Conservation (phyloP, 1,139 yeast genomes). For the Debaryomyces singareniensis region DNA sequence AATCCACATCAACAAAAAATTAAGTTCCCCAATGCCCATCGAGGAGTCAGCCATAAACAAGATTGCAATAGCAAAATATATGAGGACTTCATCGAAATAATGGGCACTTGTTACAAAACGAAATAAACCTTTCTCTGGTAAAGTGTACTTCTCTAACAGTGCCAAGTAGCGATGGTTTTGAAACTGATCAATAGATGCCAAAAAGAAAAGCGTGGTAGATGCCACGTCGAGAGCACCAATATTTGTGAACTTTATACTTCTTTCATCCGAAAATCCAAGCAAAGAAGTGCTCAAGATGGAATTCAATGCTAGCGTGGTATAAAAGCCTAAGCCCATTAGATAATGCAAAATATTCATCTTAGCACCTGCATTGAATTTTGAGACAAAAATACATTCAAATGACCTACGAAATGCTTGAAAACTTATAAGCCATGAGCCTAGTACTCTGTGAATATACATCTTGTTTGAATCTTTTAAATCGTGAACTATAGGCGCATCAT, state of each 20-base stretch:
- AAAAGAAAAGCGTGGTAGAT: slow-evolving; percentile 23
- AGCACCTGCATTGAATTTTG: slow-evolving; percentile 42
- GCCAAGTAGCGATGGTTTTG: slow-evolving; percentile 57
- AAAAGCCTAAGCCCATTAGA: slow-evolving; percentile 65
- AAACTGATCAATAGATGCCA: slow-evolving; percentile 52
- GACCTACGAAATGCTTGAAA: slow-evolving; percentile 63
- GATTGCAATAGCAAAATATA: slow-evolving; percentile 41
- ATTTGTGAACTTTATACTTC: neutral
- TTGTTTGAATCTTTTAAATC: no score
- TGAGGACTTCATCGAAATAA: slow-evolving; percentile 66
- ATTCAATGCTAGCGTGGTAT: slow-evolving; percentile 29
- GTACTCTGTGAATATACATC: no score
- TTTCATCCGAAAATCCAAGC: neutral
- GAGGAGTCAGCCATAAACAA: slow-evolving; percentile 8
- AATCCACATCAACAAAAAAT: slow-evolving; percentile 20
- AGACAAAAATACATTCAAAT: slow-evolving; percentile 51
- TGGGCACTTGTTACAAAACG: slow-evolving; percentile 63
- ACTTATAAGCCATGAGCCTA: slow-evolving; percentile 12
- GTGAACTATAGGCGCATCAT: no score
- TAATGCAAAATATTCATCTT: slow-evolving; percentile 75
- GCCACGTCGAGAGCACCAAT: slow-evolving; percentile 10
- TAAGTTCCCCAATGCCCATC: slow-evolving; percentile 7
- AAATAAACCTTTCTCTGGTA: slow-evolving; percentile 54
- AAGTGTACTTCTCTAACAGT: slow-evolving; percentile 54
- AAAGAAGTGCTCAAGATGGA: slow-evolving; percentile 12